Evolutionary conservation across 345 rosid genomes (phyloP).

Genomic region (Firmiana major): DNA sequence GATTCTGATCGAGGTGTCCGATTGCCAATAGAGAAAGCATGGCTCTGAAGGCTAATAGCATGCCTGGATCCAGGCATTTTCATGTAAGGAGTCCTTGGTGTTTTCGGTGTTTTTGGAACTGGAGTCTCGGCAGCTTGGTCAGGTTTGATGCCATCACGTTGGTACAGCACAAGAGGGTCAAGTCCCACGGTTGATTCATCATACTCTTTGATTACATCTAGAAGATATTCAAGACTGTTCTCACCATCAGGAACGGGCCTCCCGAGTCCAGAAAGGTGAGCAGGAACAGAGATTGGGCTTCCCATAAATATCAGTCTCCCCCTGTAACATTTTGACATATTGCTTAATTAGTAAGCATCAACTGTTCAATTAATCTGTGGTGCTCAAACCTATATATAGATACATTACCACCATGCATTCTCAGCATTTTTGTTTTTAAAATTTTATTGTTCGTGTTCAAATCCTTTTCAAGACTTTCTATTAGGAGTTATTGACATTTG

Average conservation of each 20-base stretch:
- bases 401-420: not conserved
- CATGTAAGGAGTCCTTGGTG: constrained; percentile 24
- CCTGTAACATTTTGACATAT: not conserved
- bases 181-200: constrained; percentile 63
- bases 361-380: no score
- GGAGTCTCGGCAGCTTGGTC: constrained; percentile 46
- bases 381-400: no score
- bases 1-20: constrained; percentile 29
- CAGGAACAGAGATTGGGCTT: constrained; percentile 26
- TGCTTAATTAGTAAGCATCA: not conserved
- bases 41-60: constrained; percentile 42
- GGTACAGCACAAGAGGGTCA: constrained; percentile 58
- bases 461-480: not conserved
- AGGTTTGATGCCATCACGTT: constrained; percentile 54
- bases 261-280: constrained; percentile 57
- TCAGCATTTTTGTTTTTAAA: no score
- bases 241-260: constrained; percentile 73
- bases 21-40: constrained; percentile 30
- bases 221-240: constrained; percentile 67
- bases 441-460: not conserved
- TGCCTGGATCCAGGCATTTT: constrained; percentile 31
- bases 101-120: constrained; percentile 32
- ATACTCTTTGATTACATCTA: constrained; percentile 71
- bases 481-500: not conserved
- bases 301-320: constrained; percentile 17